Evolutionary conservation across 495 filamentous ascomycete species (phyloP), one percentile per base, ranked within the genome.

Genomic region (Parachaetomium inaequale): DNA sequence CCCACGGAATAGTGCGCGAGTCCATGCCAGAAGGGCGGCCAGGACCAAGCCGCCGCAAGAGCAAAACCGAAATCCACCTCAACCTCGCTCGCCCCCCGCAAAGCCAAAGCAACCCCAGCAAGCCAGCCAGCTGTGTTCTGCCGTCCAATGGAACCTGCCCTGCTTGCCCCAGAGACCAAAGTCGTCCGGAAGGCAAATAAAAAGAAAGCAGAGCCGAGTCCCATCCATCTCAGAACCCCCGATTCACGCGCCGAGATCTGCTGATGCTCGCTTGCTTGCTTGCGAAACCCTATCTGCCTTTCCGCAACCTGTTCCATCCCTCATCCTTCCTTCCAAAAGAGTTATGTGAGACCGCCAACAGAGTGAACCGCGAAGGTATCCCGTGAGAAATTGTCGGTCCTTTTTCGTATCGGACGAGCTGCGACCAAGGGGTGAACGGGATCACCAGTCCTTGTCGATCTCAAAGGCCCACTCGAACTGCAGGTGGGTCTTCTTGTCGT

Each of bases 381-480:
- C 28, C 19, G 5, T 46, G 42, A 15, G 14, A 26, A 38, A 31
- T 11, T 45, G 36, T 17, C 42, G 2, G 32, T 58, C 42, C 25
- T 10, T 8, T 58, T 11, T 45, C 38, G n/a, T 45, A 4, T 23
- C 26, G 25, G 4, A 15, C 38, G 34, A 43, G 55, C 19, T 21
- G 23, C 8, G n/a, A n/a, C 4, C 2, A 29, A 42, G 10, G 6
- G 36, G 14, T 8, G 21, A 12, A 14, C 25, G 10, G 11, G 25
- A 59, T 70, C 85, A 88, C 95, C 94, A 98, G 71, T 93, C 89
- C 82, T 97, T 98, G 74, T 85, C 82, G 70, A 98, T 96, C 66
- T 96, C 88, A 68, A 98, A 97, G 53, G 84, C 81, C 94, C 94
- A 98, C 59, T 93, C 87, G 76, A 98, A 98, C 68, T 86, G 76